A percentile compares a stretch with the other conserved stretches of the same genome.
These are phyloP conservation scores for Fusarium sp. DNA, from an alignment of 2,329 filamentous ascomycete genomes.

Conservation along the genomic window DNA sequence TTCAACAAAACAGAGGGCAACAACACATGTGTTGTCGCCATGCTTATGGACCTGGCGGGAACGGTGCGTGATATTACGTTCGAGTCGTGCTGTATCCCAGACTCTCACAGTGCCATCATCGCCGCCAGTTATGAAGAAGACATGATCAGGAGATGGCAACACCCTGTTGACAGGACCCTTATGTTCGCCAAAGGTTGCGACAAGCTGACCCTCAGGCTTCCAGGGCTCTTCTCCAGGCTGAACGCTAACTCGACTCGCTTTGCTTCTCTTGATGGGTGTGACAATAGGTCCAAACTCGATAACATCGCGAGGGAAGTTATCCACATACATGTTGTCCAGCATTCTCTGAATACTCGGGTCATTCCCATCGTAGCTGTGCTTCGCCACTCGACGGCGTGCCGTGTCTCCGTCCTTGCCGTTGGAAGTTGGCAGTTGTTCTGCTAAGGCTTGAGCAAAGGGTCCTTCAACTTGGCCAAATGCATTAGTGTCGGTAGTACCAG, in stretches of 20 bases:
- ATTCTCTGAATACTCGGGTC: constrained; percentile 75
- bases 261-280: constrained; percentile 71
- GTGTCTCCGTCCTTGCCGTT: constrained; percentile 48
- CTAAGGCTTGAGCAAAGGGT: constrained; percentile 58
- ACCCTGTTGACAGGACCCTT: constrained; percentile 84
- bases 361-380: constrained; percentile 88
- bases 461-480: constrained; percentile 71
- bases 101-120: constrained; percentile 92
- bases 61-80: constrained; percentile 89
- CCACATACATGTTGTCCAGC: constrained; percentile 86
- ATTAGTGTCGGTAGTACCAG: constrained; percentile 68
- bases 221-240: constrained; percentile 66
- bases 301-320: constrained; percentile 74
- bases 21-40: constrained; percentile 75
- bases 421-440: constrained; percentile 38
- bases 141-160: constrained; percentile 85
- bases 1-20: constrained; percentile 89
- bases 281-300: constrained; percentile 84
- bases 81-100: constrained; percentile 91
- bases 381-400: constrained; percentile 60
- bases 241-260: constrained; percentile 63
- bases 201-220: constrained; percentile 84
- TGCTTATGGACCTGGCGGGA: constrained; percentile 89
- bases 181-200: constrained; percentile 92
- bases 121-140: constrained; percentile 93